A percentile compares a stretch with the other conserved stretches of the same genome.
Conservation (phyloP, 345 rosid genomes). For the Dipteronia sinensis region DNA sequence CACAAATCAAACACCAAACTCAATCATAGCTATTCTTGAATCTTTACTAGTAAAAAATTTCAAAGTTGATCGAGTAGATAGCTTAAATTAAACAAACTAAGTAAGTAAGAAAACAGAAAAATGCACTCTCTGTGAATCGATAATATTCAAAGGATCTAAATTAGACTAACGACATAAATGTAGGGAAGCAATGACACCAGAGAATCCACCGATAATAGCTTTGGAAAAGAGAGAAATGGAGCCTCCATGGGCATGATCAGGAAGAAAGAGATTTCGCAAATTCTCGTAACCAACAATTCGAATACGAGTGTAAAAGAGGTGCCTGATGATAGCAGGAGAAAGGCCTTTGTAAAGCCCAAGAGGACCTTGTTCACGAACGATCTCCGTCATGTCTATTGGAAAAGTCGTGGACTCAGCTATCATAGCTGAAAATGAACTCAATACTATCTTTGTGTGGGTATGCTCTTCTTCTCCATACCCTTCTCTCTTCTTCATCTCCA, state of each 20-base stretch:
- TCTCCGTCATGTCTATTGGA: conserved; percentile 78
- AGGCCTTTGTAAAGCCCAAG: conserved; percentile 67
- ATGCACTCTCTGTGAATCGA: too few relatives aligned
- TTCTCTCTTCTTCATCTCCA: neutral
- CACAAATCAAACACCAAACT: too few relatives aligned
- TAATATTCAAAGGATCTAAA: too few relatives aligned
- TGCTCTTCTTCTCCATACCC: conserved; percentile 23
- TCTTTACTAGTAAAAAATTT: too few relatives aligned
- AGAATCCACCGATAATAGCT: conserved; percentile 72
- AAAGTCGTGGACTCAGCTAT: conserved; percentile 79
- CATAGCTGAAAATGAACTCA: conserved; percentile 79
- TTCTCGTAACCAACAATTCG: conserved; percentile 84
- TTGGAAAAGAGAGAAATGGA: conserved; percentile 57
- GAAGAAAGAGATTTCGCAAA: conserved; percentile 47
- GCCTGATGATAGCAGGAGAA: conserved; percentile 76
- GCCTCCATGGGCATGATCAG: conserved; percentile 26
- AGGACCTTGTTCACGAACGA: conserved; percentile 53
- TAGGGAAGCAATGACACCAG: conserved; percentile 64
- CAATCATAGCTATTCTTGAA: too few relatives aligned
- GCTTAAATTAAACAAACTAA: too few relatives aligned
- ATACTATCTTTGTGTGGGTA: conserved; percentile 41
- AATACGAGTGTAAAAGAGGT: conserved; percentile 77
- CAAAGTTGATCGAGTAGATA: too few relatives aligned
- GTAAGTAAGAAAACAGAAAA: too few relatives aligned
- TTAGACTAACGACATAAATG: too few relatives aligned